Percentiles rank a stretch among this genome's conserved stretches.
phyloP scores from a whole-genome alignment of 768 basidiomycete genomes.

The Omphalotus guepiniiformis region DNA sequence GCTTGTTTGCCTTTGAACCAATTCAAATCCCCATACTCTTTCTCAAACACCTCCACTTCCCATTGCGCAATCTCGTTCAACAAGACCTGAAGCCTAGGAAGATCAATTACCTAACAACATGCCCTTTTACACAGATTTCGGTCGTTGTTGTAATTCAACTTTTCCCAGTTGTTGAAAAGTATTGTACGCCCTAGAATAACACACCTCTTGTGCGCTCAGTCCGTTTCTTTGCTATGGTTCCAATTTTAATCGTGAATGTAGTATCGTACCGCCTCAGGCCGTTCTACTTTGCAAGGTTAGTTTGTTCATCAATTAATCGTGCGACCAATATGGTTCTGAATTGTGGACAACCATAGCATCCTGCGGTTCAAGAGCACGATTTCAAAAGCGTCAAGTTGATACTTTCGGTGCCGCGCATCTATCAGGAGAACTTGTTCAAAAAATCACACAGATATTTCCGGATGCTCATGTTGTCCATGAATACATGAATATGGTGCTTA shows the following conservation, averaged over 20 bases:
- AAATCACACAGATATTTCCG: slow-evolving; percentile 44
- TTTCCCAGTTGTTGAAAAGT: too few relatives aligned
- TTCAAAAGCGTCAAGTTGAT: slow-evolving; percentile 47
- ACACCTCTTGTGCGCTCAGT: too few relatives aligned
- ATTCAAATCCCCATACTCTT: slow-evolving; percentile 82
- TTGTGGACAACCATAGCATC: slow-evolving; percentile 37
- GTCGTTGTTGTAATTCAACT: too few relatives aligned
- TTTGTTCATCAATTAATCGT: too few relatives aligned
- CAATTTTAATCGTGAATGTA: too few relatives aligned
- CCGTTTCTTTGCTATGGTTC: too few relatives aligned
- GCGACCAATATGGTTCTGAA: not conserved
- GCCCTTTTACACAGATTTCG: too few relatives aligned
- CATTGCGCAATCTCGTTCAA: slow-evolving; percentile 85
- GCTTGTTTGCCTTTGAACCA: slow-evolving; percentile 95
- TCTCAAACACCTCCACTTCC: slow-evolving; percentile 90
- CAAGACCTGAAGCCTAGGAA: slow-evolving; percentile 76
- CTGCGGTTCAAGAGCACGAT: slow-evolving; percentile 44
- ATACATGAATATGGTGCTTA: slow-evolving; percentile 9
- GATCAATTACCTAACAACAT: too few relatives aligned
- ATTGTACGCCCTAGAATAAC: too few relatives aligned
- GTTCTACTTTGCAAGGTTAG: slow-evolving; percentile 63
- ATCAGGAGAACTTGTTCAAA: slow-evolving; percentile 48
- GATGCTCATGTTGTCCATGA: slow-evolving; percentile 64
- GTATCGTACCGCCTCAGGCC: slow-evolving; percentile 63
- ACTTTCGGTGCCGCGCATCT: slow-evolving; percentile 63